These are phyloP conservation scores for Pseudogymnoascus sp. DNA, from an alignment of 2,329 filamentous ascomycete species.

Conservation along the genomic window DNA sequence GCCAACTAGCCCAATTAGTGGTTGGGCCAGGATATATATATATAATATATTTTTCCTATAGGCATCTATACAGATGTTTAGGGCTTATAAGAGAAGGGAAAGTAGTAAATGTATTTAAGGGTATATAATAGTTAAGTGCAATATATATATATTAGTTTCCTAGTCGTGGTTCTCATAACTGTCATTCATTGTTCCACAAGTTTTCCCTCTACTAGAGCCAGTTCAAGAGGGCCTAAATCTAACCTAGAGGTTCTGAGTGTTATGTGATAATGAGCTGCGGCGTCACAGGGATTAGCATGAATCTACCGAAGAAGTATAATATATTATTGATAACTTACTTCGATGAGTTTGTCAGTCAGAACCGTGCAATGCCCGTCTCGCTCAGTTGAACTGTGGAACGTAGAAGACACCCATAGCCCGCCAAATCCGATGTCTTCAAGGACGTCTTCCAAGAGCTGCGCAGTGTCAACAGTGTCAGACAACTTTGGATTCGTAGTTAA, in stretches of 20 bases:
- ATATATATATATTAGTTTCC: not conserved
- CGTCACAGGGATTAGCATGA: not conserved
- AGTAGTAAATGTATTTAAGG: no score
- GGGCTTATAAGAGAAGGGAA: no score
- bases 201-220: not conserved
- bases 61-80: no score
- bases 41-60: no score
- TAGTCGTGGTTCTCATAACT: not conserved
- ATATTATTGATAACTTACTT: conserved; percentile 18
- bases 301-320: not conserved
- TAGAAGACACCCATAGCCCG: conserved; percentile 47
- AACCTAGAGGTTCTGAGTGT: not conserved
- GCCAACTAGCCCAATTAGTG: no score
- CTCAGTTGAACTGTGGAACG: conserved; percentile 26
- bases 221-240: not conserved
- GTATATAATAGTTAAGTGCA: no score
- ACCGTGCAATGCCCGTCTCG: conserved; percentile 26
- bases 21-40: no score
- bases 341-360: conserved; percentile 25
- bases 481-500: conserved; percentile 48
- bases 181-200: not conserved
- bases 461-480: conserved; percentile 39
- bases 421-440: conserved; percentile 55
- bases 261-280: conserved; percentile 2
- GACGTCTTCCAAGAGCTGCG: conserved; percentile 41